These are phyloP conservation scores for Strobilomyces dryophilus DNA, from an alignment of 768 basidiomycete species.

Conservation along the genomic window DNA sequence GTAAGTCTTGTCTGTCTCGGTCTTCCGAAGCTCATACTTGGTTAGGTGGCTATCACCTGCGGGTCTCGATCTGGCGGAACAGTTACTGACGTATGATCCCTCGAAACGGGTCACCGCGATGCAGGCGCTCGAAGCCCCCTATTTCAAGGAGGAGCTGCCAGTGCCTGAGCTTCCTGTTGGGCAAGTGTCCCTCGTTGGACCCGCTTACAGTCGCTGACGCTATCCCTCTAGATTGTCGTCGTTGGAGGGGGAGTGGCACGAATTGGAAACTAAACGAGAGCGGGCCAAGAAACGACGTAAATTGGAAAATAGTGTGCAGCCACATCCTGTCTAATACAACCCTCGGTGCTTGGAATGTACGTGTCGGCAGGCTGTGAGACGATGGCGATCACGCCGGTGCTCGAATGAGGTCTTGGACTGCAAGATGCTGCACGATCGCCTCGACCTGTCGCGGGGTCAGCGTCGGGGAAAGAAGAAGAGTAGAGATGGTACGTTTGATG, in stretches of 20 bases:
- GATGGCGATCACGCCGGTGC: constrained; percentile 17
- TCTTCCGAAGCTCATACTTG: neutral
- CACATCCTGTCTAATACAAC: constrained; percentile 32
- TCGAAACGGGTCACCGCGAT: constrained; percentile 66
- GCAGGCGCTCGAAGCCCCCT: constrained; percentile 77
- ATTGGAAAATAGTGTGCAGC: constrained; percentile 46
- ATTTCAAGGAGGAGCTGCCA: constrained; percentile 83
- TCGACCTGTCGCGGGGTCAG: constrained; percentile 54
- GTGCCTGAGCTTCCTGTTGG: constrained; percentile 67
- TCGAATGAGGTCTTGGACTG: constrained; percentile 64
- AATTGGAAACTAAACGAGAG: constrained; percentile 92
- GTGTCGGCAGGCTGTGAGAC: constrained; percentile 4
- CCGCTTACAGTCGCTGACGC: constrained; percentile 3
- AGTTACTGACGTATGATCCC: constrained; percentile 79
- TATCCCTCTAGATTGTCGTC: constrained; percentile 54
- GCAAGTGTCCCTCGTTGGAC: constrained; percentile 43
- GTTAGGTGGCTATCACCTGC: constrained; percentile 81
- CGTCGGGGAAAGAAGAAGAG: neutral
- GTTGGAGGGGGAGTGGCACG: constrained; percentile 96
- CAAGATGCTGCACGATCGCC: constrained; percentile 79
- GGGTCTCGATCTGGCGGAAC: constrained; percentile 83
- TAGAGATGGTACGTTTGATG: constrained; percentile 63
- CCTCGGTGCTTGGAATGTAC: constrained; percentile 17
- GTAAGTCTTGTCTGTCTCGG: constrained; percentile 39
- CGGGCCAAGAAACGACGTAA: constrained; percentile 75